Evolutionary conservation across 2,329 filamentous ascomycete genomes (phyloP).

Genomic region (Mariannaea sp.): DNA sequence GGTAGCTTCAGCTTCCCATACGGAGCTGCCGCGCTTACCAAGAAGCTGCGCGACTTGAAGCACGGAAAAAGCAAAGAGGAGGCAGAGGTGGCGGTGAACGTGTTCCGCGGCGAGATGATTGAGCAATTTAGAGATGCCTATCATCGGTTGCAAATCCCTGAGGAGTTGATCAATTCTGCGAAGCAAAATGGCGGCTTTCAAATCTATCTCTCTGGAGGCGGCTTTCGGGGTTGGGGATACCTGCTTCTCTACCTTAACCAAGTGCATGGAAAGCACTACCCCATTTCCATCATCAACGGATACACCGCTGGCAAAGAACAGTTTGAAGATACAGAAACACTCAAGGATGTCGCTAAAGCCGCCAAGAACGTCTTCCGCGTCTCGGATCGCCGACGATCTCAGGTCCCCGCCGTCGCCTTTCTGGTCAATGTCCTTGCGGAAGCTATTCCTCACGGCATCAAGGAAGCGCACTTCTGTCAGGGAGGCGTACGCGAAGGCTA

Average conservation of each 20-base stretch:
- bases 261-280: conserved; percentile 64
- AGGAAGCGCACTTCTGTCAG: conserved; percentile 69
- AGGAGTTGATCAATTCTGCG: conserved; percentile 51
- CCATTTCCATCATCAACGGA: conserved; percentile 74
- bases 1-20: conserved; percentile 71
- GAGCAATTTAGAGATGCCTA: conserved; percentile 58
- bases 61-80: conserved; percentile 45
- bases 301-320: conserved; percentile 56
- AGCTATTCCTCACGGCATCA: conserved; percentile 63
- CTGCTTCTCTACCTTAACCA: conserved; percentile 63
- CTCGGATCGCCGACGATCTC: conserved; percentile 65
- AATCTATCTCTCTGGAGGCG: conserved; percentile 71
- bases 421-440: conserved; percentile 66
- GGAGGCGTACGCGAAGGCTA: conserved; percentile 72
- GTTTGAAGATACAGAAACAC: conserved; percentile 55
- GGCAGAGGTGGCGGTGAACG: conserved; percentile 50
- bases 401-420: conserved; percentile 71
- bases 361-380: conserved; percentile 60
- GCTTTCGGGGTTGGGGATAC: conserved; percentile 74
- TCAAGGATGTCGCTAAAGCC: conserved; percentile 42
- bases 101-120: conserved; percentile 56
- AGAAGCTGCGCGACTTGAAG: conserved; percentile 54
- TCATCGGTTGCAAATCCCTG: conserved; percentile 56
- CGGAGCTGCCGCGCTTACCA: conserved; percentile 68
- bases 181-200: conserved; percentile 54